These are phyloP conservation scores for Lyophyllum semitale DNA, from an alignment of 768 basidiomycete genomes.

Conservation along the genomic window DNA sequence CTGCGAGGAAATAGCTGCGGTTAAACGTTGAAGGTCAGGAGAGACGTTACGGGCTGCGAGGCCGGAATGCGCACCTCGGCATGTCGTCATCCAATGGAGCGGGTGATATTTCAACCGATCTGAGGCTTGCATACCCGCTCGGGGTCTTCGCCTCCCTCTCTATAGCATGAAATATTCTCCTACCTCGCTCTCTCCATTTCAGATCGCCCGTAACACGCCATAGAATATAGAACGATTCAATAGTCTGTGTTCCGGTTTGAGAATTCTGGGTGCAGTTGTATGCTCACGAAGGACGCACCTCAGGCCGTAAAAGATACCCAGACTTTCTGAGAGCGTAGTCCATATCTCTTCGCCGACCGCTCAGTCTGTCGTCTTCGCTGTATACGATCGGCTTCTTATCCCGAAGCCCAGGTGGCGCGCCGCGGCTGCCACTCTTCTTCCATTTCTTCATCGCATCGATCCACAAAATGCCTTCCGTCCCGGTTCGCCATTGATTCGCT, in stretches of 20 bases:
- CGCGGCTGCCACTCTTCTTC: constrained; percentile 45
- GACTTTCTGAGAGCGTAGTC: constrained; percentile 55
- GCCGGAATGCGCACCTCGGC: constrained; percentile 64
- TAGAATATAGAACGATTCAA: constrained; percentile 73
- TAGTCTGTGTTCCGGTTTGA: constrained; percentile 45
- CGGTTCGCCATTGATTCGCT: constrained; percentile 20
- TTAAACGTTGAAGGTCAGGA: background rate
- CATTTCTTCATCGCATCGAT: constrained; percentile 50
- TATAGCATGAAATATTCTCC: constrained; percentile 70
- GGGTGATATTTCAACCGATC: constrained; percentile 45
- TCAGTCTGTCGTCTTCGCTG: constrained; percentile 25
- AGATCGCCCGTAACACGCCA: constrained; percentile 70
- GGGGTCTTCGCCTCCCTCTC: constrained; percentile 58
- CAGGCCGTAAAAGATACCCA: constrained; percentile 66
- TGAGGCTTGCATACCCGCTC: constrained; percentile 63
- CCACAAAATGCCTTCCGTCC: constrained; percentile 37
- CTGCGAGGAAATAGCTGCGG: constrained; percentile 44
- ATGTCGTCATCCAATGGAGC: constrained; percentile 52
- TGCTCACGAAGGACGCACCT: constrained; percentile 45
- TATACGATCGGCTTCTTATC: constrained; percentile 43
- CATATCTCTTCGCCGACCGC: constrained; percentile 30
- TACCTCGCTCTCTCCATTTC: constrained; percentile 72
- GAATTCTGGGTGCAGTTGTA: background rate
- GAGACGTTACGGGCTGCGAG: background rate
- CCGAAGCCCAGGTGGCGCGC: constrained; percentile 55